Evolutionary conservation across 305 asterid species (phyloP).

Genomic region (Euphrasia arctica): DNA sequence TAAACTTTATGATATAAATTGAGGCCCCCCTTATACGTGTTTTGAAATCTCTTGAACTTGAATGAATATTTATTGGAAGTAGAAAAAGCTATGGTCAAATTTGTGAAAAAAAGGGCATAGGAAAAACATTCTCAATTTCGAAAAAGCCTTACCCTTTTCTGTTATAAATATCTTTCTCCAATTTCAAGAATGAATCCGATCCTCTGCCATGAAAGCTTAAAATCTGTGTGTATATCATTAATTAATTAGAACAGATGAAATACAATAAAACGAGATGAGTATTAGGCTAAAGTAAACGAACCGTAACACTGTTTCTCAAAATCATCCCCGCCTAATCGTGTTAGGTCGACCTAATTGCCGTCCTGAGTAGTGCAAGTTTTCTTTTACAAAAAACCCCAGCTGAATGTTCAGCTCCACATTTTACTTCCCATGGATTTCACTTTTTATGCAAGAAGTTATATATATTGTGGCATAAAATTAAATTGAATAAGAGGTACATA

Average conservation of each 20-base stretch:
- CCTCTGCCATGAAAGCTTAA: constrained; percentile 26
- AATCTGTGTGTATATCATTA: not conserved
- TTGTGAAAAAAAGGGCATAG: not conserved
- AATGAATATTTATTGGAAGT: not conserved
- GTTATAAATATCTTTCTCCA: constrained; percentile 27
- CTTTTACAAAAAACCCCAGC: too few species aligned
- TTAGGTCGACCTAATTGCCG: not conserved
- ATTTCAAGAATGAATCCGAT: constrained; percentile 38
- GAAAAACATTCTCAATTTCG: constrained; percentile 26
- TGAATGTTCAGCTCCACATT: too few species aligned
- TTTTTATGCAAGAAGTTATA: too few species aligned
- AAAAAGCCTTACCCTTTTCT: constrained; percentile 20
- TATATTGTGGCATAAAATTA: too few species aligned
- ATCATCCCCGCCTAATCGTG: too few species aligned
- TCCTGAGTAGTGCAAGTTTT: too few species aligned
- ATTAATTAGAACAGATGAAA: too few species aligned
- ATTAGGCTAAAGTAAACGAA: too few species aligned
- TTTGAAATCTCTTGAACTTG: constrained; percentile 15
- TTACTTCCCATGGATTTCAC: too few species aligned
- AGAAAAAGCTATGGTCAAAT: not conserved
- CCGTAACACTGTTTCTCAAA: too few species aligned
- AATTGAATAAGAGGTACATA: too few species aligned
- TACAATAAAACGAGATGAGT: not conserved
- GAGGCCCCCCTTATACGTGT: not conserved
- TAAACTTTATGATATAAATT: too few species aligned